Evolutionary conservation across 2,329 filamentous ascomycete genomes (phyloP).

Genomic region (Aspergillus sojae): DNA sequence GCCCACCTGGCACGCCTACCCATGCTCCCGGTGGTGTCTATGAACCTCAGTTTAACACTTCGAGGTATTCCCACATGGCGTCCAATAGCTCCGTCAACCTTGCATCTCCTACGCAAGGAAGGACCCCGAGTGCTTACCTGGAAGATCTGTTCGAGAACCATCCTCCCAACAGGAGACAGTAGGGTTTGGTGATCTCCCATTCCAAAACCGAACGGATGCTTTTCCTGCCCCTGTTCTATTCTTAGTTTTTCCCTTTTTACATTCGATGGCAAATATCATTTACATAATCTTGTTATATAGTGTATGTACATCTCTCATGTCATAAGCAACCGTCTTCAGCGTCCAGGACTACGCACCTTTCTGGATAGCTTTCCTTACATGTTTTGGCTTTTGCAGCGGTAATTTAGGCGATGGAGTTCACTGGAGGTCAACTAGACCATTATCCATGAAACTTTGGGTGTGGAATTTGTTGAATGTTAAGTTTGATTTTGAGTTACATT

Average conservation of each 20-base stretch:
- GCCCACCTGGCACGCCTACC: slow-evolving; percentile 68
- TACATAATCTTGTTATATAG: slow-evolving; percentile 3
- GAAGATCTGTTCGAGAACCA: slow-evolving; percentile 87
- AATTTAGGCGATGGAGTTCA: not conserved
- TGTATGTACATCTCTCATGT: slow-evolving; percentile 1
- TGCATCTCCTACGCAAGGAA: slow-evolving; percentile 66
- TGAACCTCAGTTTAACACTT: slow-evolving; percentile 30
- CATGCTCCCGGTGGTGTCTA: slow-evolving; percentile 49
- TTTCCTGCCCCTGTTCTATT: not conserved
- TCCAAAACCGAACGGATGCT: not conserved
- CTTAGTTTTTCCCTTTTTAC: not conserved
- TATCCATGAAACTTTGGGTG: not conserved
- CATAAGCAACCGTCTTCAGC: not conserved
- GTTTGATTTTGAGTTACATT: not conserved
- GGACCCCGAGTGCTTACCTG: slow-evolving; percentile 85
- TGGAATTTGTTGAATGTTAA: not conserved
- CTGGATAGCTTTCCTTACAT: not conserved
- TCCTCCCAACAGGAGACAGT: slow-evolving; percentile 23
- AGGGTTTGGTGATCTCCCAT: not conserved
- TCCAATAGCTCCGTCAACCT: slow-evolving; percentile 65
- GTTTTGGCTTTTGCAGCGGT: not conserved
- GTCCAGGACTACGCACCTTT: not conserved
- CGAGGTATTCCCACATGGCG: slow-evolving; percentile 33
- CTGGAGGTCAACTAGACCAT: not conserved
- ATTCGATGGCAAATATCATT: not conserved